A percentile compares a stretch with the other conserved stretches of the same genome.
Conservation (phyloP, 129 eudicot species). For the Helianthus annuus region HanXRQr2.0-SUNRISE NC_035436.2:201751059-201751558, state of each 20-base stretch:
- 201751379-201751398: constrained; percentile 16
- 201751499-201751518: constrained; percentile 33
- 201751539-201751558: constrained; percentile 31
- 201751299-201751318: constrained; percentile 22
- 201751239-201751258: background rate
- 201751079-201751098: too few species aligned
- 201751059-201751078: too few species aligned
- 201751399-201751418: constrained; percentile 23
- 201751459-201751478: constrained; percentile 33
- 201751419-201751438: constrained; percentile 36
- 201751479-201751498: constrained; percentile 38
- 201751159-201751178: too few species aligned
- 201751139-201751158: too few species aligned
- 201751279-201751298: constrained; percentile 25
- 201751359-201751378: constrained; percentile 25
- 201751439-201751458: constrained; percentile 12
- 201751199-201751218: background rate
- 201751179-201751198: too few species aligned
- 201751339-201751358: constrained; percentile 10
- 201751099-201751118: too few species aligned
- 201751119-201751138: too few species aligned
- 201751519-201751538: constrained; percentile 18
- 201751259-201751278: background rate
- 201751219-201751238: background rate
- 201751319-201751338: background rate